phyloP scores from a whole-genome alignment of 2,329 filamentous ascomycete species.

The Decorospora gaudefroyi region DNA sequence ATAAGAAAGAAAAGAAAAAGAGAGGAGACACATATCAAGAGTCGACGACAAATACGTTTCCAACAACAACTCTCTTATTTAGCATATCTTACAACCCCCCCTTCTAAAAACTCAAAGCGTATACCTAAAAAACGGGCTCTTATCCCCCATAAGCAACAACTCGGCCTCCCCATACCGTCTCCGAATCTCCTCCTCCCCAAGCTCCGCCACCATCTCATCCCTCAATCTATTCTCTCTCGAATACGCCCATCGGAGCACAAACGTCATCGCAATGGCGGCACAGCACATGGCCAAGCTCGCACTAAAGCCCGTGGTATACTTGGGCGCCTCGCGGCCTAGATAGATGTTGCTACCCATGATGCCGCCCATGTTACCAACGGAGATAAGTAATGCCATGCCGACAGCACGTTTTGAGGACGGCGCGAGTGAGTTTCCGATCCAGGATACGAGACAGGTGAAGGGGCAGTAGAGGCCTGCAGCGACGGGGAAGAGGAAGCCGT shows the following conservation, averaged over 20 bases:
- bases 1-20: too few relatives aligned
- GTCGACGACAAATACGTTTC: too few relatives aligned
- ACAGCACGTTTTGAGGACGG: constrained; percentile 49
- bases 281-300: constrained; percentile 53
- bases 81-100: too few relatives aligned
- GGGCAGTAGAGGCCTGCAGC: constrained; percentile 45
- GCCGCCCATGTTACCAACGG: constrained; percentile 55
- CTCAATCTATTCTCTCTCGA: constrained; percentile 45
- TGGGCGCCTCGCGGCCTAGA: constrained; percentile 53
- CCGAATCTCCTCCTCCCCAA: constrained; percentile 41
- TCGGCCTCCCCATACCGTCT: constrained; percentile 49
- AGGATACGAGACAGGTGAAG: constrained; percentile 45
- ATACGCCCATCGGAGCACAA: constrained; percentile 50
- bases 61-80: too few relatives aligned
- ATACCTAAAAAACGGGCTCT: constrained; percentile 51
- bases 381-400: constrained; percentile 55
- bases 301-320: constrained; percentile 57
- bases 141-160: constrained; percentile 50
- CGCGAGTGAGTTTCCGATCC: constrained; percentile 45
- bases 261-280: constrained; percentile 53
- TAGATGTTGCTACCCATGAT: constrained; percentile 57
- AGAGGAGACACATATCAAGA: too few relatives aligned
- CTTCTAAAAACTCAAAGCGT: constrained; percentile 37
- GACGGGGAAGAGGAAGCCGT: constrained; percentile 50
- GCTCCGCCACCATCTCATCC: constrained; percentile 32